Base-by-base conservation (phyloP, 202 grass and related monocot species). In the Musa balbisiana region DNA sequence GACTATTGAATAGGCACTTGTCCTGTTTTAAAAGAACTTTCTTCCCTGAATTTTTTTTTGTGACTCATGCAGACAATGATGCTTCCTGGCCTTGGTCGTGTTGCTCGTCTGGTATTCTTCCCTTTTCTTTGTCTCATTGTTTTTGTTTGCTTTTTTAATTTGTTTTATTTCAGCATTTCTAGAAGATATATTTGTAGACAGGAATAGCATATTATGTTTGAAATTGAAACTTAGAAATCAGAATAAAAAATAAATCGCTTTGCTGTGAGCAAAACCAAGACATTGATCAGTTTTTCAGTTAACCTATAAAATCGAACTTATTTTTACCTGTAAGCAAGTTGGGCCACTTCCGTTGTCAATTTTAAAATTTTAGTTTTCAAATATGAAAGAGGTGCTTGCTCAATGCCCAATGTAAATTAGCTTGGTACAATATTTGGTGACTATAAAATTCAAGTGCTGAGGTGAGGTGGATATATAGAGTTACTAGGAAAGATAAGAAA, bases 1-100 rank as follows among this genome's bases (percentile, higher is more conserved):
- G 49, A 51, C 10, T 25, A 25, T 25, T 24, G 2, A 21, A 10
- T 24, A 24, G 22, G 20, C 21, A 64, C 9, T 64, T 64, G 55
- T 64, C 13, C 5, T 27, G 27, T 65, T 27, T 14, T 43, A 43
- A 14, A 3, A 65, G 13, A 20, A 12, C 23, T 27, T 65, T 21
- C 43, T 11, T 62, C 8, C 27, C 16, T 69, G 29, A 69, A 83
- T 79, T 11, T 63, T 82, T 83, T 67, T 83, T 74, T 80, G 82
- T 82, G 76, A 64, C 64, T 71, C 78, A 83, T 85, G 79, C 91
- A 90, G 62, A 73, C 87, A 52, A 80, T 91, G 88, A 74, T 89
- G 88, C 90, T 98, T 82, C 94, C 92, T 80, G 84, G 89, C 80
- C 87, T 98, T 78, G 77, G 83, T 76, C 83, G 85, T 69, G 67